Evolutionary conservation across 495 filamentous ascomycete species (phyloP).

Genomic region (Aspergillus bridgeri): DNA sequence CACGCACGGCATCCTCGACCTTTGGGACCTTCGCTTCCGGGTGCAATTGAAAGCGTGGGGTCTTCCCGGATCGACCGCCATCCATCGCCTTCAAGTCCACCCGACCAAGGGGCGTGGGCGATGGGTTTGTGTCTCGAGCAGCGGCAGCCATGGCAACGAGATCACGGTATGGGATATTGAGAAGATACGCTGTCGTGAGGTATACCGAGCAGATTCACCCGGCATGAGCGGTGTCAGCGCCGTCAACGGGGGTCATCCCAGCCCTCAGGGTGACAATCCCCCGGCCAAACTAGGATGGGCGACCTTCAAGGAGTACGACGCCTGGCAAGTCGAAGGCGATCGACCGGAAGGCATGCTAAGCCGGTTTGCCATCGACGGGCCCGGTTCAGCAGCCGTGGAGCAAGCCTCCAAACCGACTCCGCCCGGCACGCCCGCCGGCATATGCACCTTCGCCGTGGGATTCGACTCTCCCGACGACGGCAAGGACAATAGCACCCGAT

Average conservation of each 20-base stretch:
- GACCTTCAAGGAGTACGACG: conserved; percentile 67
- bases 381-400: conserved; percentile 43
- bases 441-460: conserved; percentile 50
- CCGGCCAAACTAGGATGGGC: conserved; percentile 28
- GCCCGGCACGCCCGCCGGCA: conserved; percentile 27
- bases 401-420: conserved; percentile 30
- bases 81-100: conserved; percentile 76
- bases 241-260: background rate
- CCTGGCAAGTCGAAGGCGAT: conserved; percentile 89
- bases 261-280: conserved; percentile 15
- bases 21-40: conserved; percentile 95
- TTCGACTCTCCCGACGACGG: conserved; percentile 47
- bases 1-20: conserved; percentile 84
- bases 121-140: conserved; percentile 83
- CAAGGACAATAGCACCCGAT: conserved; percentile 38
- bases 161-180: conserved; percentile 96
- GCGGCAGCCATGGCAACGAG: conserved; percentile 80
- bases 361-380: conserved; percentile 68
- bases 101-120: conserved; percentile 70
- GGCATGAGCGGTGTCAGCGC: conserved; percentile 8
- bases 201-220: conserved; percentile 62
- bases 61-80: conserved; percentile 73
- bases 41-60: conserved; percentile 87
- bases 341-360: conserved; percentile 83
- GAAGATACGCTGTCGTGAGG: conserved; percentile 81